Conservation (phyloP, 345 rosid genomes). For the Linum lewisii region DNA sequence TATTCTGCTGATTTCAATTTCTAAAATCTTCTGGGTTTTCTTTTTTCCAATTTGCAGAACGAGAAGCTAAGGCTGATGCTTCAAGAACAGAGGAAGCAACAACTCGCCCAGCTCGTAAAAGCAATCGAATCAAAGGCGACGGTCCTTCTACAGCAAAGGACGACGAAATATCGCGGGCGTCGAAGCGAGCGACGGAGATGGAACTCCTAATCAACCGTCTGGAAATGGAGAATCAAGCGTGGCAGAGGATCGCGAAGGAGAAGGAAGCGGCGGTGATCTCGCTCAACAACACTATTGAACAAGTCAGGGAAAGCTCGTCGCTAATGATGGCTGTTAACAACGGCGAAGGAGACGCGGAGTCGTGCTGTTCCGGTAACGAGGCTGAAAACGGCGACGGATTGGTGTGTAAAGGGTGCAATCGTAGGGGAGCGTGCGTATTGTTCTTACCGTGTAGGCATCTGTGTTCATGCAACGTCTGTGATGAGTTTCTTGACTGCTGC, state of each 20-base stretch:
- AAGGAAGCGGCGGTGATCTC: conserved; percentile 26
- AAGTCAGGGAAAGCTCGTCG: conserved; percentile 29
- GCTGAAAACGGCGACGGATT: conserved; percentile 1
- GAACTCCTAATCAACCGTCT: conserved; percentile 18
- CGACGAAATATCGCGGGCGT: conserved; percentile 21
- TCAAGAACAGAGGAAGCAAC: conserved; percentile 29
- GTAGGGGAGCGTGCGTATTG: conserved; percentile 47
- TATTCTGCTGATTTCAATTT: neutral
- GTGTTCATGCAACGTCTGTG: conserved; percentile 62
- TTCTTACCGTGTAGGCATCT: conserved; percentile 94
- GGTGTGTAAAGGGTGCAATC: conserved; percentile 46
- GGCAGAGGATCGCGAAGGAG: conserved; percentile 31
- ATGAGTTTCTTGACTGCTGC: conserved; percentile 43
- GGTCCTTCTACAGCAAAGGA: conserved; percentile 23
- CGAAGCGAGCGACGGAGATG: conserved; percentile 23
- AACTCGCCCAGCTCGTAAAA: conserved; percentile 14
- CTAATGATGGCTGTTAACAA: conserved; percentile 14
- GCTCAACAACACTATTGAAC: conserved; percentile 33
- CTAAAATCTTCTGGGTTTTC: neutral
- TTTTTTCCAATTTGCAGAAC: conserved; percentile 16
- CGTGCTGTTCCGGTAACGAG: conserved; percentile 31
- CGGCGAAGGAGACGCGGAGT: conserved; percentile 44
- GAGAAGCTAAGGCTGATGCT: conserved; percentile 23
- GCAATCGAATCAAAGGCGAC: conserved; percentile 22
- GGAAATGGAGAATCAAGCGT: conserved; percentile 25